Evolutionary conservation across 163 green algal species (phyloP), one percentile per base, ranked within the genome.

Genomic region (Coccomyxa subellipsoidea): DNA sequence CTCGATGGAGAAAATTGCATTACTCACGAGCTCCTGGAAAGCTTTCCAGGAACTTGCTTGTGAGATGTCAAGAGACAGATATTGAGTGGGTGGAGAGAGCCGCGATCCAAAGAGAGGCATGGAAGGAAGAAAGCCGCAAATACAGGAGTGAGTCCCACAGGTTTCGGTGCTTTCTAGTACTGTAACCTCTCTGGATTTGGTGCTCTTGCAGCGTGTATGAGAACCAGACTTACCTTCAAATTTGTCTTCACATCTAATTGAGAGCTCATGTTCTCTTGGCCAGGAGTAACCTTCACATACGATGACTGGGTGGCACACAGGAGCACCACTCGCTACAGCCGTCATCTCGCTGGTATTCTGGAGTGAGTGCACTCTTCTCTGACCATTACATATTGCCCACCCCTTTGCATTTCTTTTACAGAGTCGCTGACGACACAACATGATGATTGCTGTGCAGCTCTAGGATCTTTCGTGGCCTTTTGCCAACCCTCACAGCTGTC

Each of bases 341-440:
- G 91, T 40, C 92, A 96, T 80, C 47, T 96, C 37, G 31, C 71
- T 15, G 88, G 87, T 54, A 86, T 96, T 38, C 83, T 89, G 31
- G 83, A 87, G 80, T 94, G 31, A 83, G 88, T 75, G 2, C 37
- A 9, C 72, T 78, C 10, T 7, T n/a, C n/a, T n/a, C n/a, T n/a
- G n/a, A n/a, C n/a, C n/a, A n/a, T n/a, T n/a, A n/a, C n/a, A n/a
- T n/a, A n/a, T n/a, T n/a, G n/a, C n/a, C n/a, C n/a, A n/a, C n/a
- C n/a, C n/a, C n/a, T n/a, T n/a, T n/a, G n/a, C n/a, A n/a, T n/a
- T n/a, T n/a, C n/a, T n/a, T n/a, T n/a, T n/a, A n/a, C n/a, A n/a
- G n/a, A n/a, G n/a, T n/a, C n/a, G n/a, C n/a, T n/a, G n/a, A n/a
- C n/a, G n/a, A n/a, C n/a, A n/a, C n/a, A n/a, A n/a, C n/a, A n/a